phyloP scores from a whole-genome alignment of 2,329 filamentous ascomycete genomes.

The Fusarium pseudoanthophilum region DNA sequence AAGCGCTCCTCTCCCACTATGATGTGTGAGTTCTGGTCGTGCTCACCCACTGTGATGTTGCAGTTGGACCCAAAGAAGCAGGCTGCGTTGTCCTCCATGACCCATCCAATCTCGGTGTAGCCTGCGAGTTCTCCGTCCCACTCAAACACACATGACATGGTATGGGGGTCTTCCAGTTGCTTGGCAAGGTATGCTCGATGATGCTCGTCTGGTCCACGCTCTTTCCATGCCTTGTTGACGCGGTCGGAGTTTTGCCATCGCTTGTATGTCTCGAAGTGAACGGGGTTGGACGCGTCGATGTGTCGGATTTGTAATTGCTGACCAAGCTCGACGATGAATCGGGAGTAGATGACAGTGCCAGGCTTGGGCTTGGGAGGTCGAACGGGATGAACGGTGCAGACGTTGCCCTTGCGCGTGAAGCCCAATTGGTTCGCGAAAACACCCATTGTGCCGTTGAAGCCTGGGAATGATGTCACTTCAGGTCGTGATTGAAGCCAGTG shows the following conservation, averaged over 20 bases:
- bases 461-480: constrained; percentile 39
- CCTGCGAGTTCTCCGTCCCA: constrained; percentile 45
- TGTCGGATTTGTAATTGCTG: constrained; percentile 39
- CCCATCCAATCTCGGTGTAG: constrained; percentile 44
- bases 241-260: constrained; percentile 46
- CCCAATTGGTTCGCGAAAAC: constrained; percentile 42
- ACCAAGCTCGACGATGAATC: constrained; percentile 43
- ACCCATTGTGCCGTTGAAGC: constrained; percentile 38
- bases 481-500: constrained; percentile 41
- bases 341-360: constrained; percentile 41
- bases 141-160: constrained; percentile 45
- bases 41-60: constrained; percentile 43
- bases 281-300: constrained; percentile 41
- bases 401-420: constrained; percentile 44
- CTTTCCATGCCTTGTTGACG: constrained; percentile 43
- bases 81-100: constrained; percentile 45
- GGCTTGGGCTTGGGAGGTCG: constrained; percentile 42
- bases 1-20: constrained; percentile 44
- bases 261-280: constrained; percentile 41
- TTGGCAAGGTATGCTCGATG: constrained; percentile 40
- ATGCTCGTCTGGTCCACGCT: constrained; percentile 44
- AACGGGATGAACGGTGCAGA: constrained; percentile 44
- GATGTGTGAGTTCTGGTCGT: constrained; percentile 46
- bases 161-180: constrained; percentile 42
- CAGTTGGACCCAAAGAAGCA: constrained; percentile 44